A percentile compares a stretch with the other conserved stretches of the same genome.
Evolutionary conservation across 495 filamentous ascomycete genomes (phyloP).

Genomic region (Neurospora hispaniola): DNA sequence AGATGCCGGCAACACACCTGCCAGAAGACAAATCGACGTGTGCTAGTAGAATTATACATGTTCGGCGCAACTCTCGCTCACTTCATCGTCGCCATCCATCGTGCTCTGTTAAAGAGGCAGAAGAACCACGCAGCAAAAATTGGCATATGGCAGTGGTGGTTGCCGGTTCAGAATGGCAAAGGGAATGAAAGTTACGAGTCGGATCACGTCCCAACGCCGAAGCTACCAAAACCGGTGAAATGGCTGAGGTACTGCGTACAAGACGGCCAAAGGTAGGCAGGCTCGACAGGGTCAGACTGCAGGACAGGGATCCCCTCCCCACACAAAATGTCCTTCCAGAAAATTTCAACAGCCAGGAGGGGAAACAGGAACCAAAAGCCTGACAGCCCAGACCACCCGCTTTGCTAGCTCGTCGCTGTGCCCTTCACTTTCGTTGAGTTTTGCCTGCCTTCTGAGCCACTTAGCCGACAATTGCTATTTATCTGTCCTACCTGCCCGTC

Average conservation of each 20-base stretch:
- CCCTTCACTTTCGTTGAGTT: not conserved
- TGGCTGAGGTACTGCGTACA: too few relatives aligned
- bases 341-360: slow-evolving; percentile 19
- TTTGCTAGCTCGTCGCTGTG: not conserved
- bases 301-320: slow-evolving; percentile 17
- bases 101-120: not conserved
- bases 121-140: not conserved
- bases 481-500: not conserved
- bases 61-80: not conserved
- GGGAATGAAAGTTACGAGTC: not conserved
- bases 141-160: not conserved
- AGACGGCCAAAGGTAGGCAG: not conserved
- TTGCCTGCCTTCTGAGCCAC: not conserved
- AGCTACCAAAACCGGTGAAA: not conserved
- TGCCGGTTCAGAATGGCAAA: not conserved
- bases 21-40: not conserved
- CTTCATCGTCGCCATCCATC: not conserved
- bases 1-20: not conserved
- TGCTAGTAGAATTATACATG: not conserved
- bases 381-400: not conserved
- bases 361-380: not conserved
- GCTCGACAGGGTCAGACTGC: not conserved
- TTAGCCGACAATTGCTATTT: not conserved
- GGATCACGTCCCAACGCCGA: not conserved
- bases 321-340: slow-evolving; percentile 18